Conservation (phyloP, 2,329 filamentous ascomycete genomes). For the Phoma sp. region DNA sequence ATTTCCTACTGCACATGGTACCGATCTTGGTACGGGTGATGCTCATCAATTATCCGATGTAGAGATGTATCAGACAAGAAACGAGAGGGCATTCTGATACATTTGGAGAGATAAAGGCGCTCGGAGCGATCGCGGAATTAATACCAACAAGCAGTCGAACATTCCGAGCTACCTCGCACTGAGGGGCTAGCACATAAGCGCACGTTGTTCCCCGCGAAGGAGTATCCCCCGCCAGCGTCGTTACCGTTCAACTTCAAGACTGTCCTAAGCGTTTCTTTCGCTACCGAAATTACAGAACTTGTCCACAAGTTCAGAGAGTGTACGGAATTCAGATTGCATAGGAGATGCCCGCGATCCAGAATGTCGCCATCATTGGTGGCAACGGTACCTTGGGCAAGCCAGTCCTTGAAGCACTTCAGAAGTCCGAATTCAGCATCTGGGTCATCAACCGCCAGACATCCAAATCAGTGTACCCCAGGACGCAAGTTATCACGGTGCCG, state of each 20-base stretch:
- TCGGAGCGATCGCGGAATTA: conserved; percentile 10
- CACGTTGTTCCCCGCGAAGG: conserved; percentile 7
- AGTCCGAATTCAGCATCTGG: conserved; percentile 39
- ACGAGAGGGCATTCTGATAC: no score
- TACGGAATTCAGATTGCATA: background rate
- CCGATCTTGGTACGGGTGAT: no score
- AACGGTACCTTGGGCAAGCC: conserved; percentile 44
- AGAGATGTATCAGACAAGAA: no score
- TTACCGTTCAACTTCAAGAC: background rate
- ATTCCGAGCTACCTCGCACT: conserved; percentile 5
- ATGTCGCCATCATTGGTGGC: conserved; percentile 52
- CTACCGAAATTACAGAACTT: background rate
- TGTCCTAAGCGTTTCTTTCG: background rate
- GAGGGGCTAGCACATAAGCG: conserved; percentile 6
- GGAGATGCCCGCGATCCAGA: conserved; percentile 34
- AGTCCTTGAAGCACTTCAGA: conserved; percentile 41
- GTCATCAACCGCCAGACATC: conserved; percentile 45
- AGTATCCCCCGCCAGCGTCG: conserved; percentile 9
- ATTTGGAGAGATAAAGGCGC: background rate
- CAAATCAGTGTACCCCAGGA: conserved; percentile 49
- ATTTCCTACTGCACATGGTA: no score
- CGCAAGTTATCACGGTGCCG: conserved; percentile 50
- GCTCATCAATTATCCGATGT: background rate
- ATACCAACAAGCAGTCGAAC: background rate
- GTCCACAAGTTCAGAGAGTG: no score